Percentiles rank a stretch among this genome's conserved stretches.
These are phyloP conservation scores for Parmales sp. DNA, from an alignment of 108 stramenopile genomes.

Conservation along the genomic window DNA sequence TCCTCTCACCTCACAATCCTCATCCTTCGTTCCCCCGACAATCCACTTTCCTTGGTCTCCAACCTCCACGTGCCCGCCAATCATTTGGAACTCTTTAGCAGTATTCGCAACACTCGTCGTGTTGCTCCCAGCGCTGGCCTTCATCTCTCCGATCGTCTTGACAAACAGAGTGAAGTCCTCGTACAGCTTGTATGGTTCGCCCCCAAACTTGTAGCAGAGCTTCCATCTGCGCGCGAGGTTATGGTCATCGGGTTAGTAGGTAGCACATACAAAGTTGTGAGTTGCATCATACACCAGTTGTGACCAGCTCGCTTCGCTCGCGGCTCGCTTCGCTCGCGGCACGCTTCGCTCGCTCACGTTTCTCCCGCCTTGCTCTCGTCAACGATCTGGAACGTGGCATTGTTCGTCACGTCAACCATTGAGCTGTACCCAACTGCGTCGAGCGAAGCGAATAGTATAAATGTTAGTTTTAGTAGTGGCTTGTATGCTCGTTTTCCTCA, in stretches of 20 bases:
- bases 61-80: neutral
- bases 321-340: too few relatives aligned
- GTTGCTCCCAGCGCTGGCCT: neutral
- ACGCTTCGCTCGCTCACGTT: too few relatives aligned
- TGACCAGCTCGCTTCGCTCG: too few relatives aligned
- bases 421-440: neutral
- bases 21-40: neutral
- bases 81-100: neutral
- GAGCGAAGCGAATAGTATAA: too few relatives aligned
- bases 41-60: conserved; percentile 1
- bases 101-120: neutral
- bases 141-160: neutral
- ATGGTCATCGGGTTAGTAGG: too few relatives aligned
- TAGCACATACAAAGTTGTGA: too few relatives aligned
- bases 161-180: neutral
- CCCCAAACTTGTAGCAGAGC: conserved; percentile 10
- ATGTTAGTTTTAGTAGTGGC: too few relatives aligned
- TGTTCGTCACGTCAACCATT: neutral
- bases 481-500: too few relatives aligned
- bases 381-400: neutral
- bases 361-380: neutral
- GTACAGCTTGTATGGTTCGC: neutral
- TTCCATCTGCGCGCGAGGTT: too few relatives aligned
- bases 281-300: too few relatives aligned
- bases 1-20: neutral